Evolutionary conservation across 2,329 filamentous ascomycete species (phyloP).

Genomic region (Alternaria postmessia): DNA sequence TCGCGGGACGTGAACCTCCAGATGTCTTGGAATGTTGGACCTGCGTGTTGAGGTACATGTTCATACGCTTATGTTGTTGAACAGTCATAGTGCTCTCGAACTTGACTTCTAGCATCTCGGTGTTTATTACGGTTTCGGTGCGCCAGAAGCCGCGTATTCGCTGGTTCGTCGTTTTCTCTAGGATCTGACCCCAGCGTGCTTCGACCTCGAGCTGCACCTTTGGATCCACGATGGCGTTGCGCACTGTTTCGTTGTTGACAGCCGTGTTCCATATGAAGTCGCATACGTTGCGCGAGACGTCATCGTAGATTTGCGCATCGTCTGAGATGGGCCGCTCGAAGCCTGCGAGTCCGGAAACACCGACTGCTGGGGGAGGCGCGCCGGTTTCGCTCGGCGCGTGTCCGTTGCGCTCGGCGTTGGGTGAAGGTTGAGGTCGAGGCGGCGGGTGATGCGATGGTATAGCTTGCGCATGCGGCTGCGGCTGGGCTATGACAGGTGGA

Average conservation of each 20-base stretch:
- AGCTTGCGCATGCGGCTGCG: slow-evolving; percentile 25
- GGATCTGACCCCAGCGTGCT: slow-evolving; percentile 86
- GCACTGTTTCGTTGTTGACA: slow-evolving; percentile 69
- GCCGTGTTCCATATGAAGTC: slow-evolving; percentile 82
- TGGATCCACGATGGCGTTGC: slow-evolving; percentile 58
- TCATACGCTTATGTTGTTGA: slow-evolving; percentile 86
- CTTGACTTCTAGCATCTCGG: slow-evolving; percentile 32
- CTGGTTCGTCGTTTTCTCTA: slow-evolving; percentile 73
- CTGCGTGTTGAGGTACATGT: slow-evolving; percentile 80
- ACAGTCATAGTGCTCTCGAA: slow-evolving; percentile 93
- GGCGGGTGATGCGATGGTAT: slow-evolving; percentile 24
- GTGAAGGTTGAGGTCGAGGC: slow-evolving; percentile 20
- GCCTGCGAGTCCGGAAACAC: slow-evolving; percentile 29
- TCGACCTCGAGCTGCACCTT: slow-evolving; percentile 88
- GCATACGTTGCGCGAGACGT: slow-evolving; percentile 77
- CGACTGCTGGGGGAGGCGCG: slow-evolving; percentile 14
- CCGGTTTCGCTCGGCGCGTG: slow-evolving; percentile 20
- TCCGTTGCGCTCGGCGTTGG: slow-evolving; percentile 30
- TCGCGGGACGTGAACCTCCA: slow-evolving; percentile 61
- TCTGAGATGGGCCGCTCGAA: slow-evolving; percentile 72
- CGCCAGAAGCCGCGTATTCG: slow-evolving; percentile 73
- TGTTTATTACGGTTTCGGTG: slow-evolving; percentile 55
- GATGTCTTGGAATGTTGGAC: slow-evolving; percentile 63
- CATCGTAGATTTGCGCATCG: slow-evolving; percentile 71
- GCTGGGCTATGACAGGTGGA: slow-evolving; percentile 24